A percentile compares a stretch with the other conserved stretches of the same genome.
Conservation (phyloP, 2,329 filamentous ascomycete species). For the Camptophora hylomeconis region DNA sequence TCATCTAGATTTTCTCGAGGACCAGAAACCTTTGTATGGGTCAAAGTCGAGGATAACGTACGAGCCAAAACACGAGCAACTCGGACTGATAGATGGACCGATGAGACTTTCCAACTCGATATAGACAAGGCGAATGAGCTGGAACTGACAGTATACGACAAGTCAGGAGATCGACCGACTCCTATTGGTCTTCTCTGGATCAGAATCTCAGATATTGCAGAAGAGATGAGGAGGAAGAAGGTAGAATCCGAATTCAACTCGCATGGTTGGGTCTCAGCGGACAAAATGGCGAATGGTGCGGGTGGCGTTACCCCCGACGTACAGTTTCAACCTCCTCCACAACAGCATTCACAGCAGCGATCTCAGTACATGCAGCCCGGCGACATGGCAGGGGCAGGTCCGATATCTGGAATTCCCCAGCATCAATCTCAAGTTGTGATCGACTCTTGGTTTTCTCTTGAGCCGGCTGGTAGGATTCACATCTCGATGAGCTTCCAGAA, state of each 20-base stretch:
- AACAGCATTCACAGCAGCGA: too few species aligned
- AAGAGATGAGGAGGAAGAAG: constrained; percentile 93
- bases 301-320: constrained; percentile 20
- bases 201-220: constrained; percentile 88
- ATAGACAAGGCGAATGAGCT: constrained; percentile 99
- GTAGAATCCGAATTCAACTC: constrained; percentile 92
- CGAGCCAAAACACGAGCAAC: constrained; percentile 78
- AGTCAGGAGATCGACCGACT: constrained; percentile 75
- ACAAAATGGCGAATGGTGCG: constrained; percentile 65
- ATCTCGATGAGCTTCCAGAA: constrained; percentile 86
- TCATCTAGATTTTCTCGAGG: constrained; percentile 72
- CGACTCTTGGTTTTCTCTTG: constrained; percentile 92
- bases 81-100: constrained; percentile 79
- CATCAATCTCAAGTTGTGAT: constrained; percentile 38
- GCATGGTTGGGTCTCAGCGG: constrained; percentile 92
- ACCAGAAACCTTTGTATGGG: constrained; percentile 86
- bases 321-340: constrained; percentile 28
- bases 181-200: constrained; percentile 96
- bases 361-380: constrained; percentile 18
- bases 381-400: constrained; percentile 26
- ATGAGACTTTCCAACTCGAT: constrained; percentile 80
- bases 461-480: constrained; percentile 85
- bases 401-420: constrained; percentile 20
- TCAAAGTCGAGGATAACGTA: constrained; percentile 92
- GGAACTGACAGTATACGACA: constrained; percentile 94